Evolutionary conservation across 306 rosid genomes (phyloP).

Genomic region (Sesbania bispinosa): DNA sequence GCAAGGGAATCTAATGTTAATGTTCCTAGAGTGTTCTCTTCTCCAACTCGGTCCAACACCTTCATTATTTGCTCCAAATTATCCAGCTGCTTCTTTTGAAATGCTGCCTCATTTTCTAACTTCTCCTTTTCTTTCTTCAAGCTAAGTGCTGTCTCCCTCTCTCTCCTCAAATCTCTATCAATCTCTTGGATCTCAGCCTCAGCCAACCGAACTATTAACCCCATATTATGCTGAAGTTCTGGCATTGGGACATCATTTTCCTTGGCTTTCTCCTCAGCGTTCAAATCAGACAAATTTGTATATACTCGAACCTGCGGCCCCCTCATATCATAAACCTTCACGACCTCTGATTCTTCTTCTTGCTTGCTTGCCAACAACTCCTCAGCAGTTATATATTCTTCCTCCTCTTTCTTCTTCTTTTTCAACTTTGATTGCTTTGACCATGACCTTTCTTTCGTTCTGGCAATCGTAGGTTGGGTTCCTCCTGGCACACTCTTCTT

Average conservation of each 20-base stretch:
- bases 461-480: conserved; percentile 32
- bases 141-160: conserved; percentile 71
- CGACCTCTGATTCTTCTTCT: conserved; percentile 63
- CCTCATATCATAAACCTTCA: conserved; percentile 62
- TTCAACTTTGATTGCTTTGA: conserved; percentile 45
- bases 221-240: conserved; percentile 54
- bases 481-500: conserved; percentile 29
- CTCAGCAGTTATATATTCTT: conserved; percentile 63
- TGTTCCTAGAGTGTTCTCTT: conserved; percentile 57
- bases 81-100: conserved; percentile 69
- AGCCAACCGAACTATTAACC: conserved; percentile 37
- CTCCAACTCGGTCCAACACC: conserved; percentile 50
- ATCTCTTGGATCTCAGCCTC: conserved; percentile 52
- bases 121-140: conserved; percentile 77
- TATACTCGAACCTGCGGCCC: conserved; percentile 46
- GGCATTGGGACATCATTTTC: conserved; percentile 54
- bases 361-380: conserved; percentile 72
- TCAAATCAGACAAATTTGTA: conserved; percentile 51
- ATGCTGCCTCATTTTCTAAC: conserved; percentile 49
- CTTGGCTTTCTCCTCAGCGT: conserved; percentile 56
- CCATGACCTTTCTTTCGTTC: conserved; percentile 55
- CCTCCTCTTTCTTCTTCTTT: conserved; percentile 46
- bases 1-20: conserved; percentile 74
- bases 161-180: conserved; percentile 51
- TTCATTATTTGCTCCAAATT: conserved; percentile 52